phyloP scores from a whole-genome alignment of 768 basidiomycete genomes.

The Trametes sanguinea region DNA sequence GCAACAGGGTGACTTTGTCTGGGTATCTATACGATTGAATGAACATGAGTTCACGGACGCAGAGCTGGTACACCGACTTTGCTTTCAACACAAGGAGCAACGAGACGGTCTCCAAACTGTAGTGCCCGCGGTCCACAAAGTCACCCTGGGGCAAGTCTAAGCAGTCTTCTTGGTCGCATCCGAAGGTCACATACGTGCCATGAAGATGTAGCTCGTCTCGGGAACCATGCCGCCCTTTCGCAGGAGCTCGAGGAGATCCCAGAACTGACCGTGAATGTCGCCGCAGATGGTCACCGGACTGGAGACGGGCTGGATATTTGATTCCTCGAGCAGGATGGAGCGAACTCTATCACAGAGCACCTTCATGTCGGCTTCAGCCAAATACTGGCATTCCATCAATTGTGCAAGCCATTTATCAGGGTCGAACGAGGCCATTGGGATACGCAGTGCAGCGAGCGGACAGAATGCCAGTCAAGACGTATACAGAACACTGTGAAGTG shows the following conservation, averaged over 20 bases:
- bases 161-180: slow-evolving; percentile 16
- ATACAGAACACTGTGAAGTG: no score
- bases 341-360: slow-evolving; percentile 88
- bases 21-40: slow-evolving; percentile 63
- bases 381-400: slow-evolving; percentile 82
- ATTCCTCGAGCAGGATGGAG: slow-evolving; percentile 90
- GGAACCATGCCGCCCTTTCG: slow-evolving; percentile 84
- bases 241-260: slow-evolving; percentile 91
- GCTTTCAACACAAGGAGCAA: slow-evolving; percentile 88
- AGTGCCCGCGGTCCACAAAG: slow-evolving; percentile 96
- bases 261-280: slow-evolving; percentile 98
- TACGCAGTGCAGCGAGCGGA: no score
- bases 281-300: slow-evolving; percentile 95
- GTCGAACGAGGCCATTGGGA: slow-evolving; percentile 37
- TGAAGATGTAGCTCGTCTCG: slow-evolving; percentile 92
- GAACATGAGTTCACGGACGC: background rate
- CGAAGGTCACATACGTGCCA: slow-evolving; percentile 65
- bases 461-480: no score
- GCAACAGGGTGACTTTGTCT: slow-evolving; percentile 85
- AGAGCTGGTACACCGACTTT: slow-evolving; percentile 46
- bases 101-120: slow-evolving; percentile 93
- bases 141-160: slow-evolving; percentile 65
- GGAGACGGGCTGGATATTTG: slow-evolving; percentile 95
- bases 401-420: slow-evolving; percentile 88
- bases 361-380: slow-evolving; percentile 92